phyloP scores from a whole-genome alignment of 768 basidiomycete genomes.

The Hortiboletus flavorubellus region DNA sequence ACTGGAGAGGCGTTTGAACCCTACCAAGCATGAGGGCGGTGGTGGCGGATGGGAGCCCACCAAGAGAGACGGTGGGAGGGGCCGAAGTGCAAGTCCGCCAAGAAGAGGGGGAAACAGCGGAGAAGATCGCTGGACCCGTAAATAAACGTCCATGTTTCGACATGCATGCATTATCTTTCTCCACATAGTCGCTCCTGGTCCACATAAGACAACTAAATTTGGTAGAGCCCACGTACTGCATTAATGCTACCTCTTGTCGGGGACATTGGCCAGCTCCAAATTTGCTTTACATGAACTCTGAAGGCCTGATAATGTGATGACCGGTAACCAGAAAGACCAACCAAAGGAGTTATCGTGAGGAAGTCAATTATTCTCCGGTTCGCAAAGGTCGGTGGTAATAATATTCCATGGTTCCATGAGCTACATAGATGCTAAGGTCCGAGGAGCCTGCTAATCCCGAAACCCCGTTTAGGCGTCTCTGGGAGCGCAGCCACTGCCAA shows the following conservation, averaged over 20 bases:
- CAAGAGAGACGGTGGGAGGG: conserved; percentile 61
- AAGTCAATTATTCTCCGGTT: not conserved
- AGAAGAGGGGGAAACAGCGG: conserved; percentile 60
- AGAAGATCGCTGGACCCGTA: conserved; percentile 77
- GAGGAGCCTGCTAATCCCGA: not conserved
- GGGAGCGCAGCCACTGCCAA: not conserved
- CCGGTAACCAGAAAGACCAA: not conserved
- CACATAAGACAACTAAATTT: not conserved
- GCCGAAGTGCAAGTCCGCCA: conserved; percentile 71
- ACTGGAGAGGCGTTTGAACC: conserved; percentile 74
- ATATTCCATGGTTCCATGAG: not conserved
- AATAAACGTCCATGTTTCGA: conserved; percentile 26
- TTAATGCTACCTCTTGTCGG: not conserved
- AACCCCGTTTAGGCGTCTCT: not conserved
- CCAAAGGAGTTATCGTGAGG: not conserved
- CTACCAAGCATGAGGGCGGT: conserved; percentile 56
- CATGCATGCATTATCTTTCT: not conserved
- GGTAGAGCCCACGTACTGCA: not conserved
- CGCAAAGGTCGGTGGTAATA: not conserved
- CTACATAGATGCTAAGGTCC: not conserved
- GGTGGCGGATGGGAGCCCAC: conserved; percentile 84
- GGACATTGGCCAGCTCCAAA: not conserved
- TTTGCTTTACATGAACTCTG: not conserved
- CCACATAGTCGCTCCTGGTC: not conserved
- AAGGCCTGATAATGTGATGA: not conserved